phyloP scores from a whole-genome alignment of 2,329 filamentous ascomycete genomes.

The Microthyrium microscopicum region DNA sequence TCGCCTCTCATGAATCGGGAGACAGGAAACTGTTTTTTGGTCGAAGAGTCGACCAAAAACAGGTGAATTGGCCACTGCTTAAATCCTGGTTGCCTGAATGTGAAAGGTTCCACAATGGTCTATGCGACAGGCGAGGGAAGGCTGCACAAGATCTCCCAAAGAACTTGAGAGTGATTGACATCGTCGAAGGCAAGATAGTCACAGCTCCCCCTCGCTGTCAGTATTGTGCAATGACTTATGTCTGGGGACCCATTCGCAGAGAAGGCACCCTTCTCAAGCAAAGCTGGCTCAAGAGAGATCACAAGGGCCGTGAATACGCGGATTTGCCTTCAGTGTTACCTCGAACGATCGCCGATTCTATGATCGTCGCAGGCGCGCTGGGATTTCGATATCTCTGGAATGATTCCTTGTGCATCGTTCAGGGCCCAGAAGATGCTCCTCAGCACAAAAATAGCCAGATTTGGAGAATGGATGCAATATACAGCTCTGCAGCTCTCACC shows the following conservation, averaged over 20 bases:
- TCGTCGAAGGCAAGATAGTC: background rate
- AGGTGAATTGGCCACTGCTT: background rate
- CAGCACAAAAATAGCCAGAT: conserved; percentile 1
- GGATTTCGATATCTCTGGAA: conserved; percentile 7
- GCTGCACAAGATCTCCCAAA: background rate
- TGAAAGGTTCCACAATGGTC: background rate
- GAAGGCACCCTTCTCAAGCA: background rate
- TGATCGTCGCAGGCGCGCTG: background rate
- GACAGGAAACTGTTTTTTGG: background rate
- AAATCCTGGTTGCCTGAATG: background rate
- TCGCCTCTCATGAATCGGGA: background rate
- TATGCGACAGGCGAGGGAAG: background rate
- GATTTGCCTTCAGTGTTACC: background rate
- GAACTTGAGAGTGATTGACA: conserved; percentile 5
- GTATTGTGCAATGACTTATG: conserved; percentile 8
- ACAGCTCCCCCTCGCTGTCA: background rate
- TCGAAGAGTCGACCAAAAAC: conserved; percentile 1
- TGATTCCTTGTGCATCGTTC: conserved; percentile 7
- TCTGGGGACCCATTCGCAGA: conserved; percentile 6
- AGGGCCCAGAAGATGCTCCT: background rate
- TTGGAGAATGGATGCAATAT: conserved; percentile 7
- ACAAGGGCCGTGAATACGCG: background rate
- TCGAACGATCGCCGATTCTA: conserved; percentile 8
- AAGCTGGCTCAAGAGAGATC: background rate
- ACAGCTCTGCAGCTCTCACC: conserved; percentile 4